These are phyloP conservation scores for Komagataella mondaviorum DNA, from an alignment of 805 yeast species.

Conservation along the genomic window DNA sequence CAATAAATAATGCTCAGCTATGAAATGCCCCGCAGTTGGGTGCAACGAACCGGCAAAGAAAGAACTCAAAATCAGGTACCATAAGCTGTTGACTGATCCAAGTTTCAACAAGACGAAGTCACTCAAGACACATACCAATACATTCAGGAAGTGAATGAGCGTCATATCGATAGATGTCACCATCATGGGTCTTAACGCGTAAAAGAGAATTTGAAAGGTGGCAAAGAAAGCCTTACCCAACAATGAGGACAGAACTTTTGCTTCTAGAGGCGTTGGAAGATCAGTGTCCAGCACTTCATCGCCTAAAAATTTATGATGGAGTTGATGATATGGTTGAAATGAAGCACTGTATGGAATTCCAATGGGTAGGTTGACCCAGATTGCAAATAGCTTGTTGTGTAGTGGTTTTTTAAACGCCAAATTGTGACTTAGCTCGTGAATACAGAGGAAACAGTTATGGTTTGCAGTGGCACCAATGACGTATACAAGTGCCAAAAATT, in stretches of 20 bases:
- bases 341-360: slow-evolving; percentile 87
- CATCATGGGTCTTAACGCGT: slow-evolving; percentile 84
- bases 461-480: slow-evolving; percentile 76
- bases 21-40: slow-evolving; percentile 92
- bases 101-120: slow-evolving; percentile 42
- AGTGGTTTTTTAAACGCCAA: slow-evolving; percentile 69
- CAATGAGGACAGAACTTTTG: slow-evolving; percentile 56
- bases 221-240: slow-evolving; percentile 87
- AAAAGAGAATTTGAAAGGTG: slow-evolving; percentile 77
- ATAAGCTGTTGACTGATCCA: slow-evolving; percentile 54
- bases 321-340: slow-evolving; percentile 79
- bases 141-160: slow-evolving; percentile 57
- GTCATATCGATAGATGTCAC: slow-evolving; percentile 67
- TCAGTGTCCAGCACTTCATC: slow-evolving; percentile 79
- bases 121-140: slow-evolving; percentile 41
- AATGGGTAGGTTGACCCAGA: slow-evolving; percentile 70
- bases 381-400: slow-evolving; percentile 64
- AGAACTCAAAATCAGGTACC: slow-evolving; percentile 61
- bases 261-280: slow-evolving; percentile 72
- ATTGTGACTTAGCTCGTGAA: slow-evolving; percentile 82
- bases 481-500: slow-evolving; percentile 54
- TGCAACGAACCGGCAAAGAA: slow-evolving; percentile 86
- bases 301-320: slow-evolving; percentile 85
- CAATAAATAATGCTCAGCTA: slow-evolving; percentile 84
- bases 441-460: slow-evolving; percentile 76